Percentiles rank a stretch among this genome's conserved stretches.
phyloP scores from a whole-genome alignment of 164 flowering plant genomes.

The Annona cherimola region DNA sequence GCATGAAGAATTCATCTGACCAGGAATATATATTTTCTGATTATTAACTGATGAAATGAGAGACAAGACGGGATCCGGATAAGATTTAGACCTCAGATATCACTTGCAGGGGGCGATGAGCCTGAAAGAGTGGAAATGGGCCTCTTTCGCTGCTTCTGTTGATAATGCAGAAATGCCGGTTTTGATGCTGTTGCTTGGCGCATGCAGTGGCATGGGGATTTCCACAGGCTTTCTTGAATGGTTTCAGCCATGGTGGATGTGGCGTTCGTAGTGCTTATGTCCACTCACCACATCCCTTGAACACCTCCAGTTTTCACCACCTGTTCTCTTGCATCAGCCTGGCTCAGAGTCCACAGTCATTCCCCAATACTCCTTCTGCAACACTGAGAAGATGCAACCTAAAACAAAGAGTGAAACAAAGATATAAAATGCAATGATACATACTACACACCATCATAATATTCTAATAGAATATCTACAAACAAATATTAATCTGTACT shows the following conservation, averaged over 20 bases:
- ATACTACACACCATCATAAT: neutral
- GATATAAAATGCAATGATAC: neutral
- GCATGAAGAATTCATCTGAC: neutral
- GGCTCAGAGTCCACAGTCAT: conserved; percentile 86
- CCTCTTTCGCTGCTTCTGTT: conserved; percentile 19
- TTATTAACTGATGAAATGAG: neutral
- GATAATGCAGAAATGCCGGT: conserved; percentile 13
- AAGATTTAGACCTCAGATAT: conserved; percentile 44
- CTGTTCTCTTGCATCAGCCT: conserved; percentile 88
- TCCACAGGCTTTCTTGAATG: conserved; percentile 99
- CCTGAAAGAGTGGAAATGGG: conserved; percentile 26
- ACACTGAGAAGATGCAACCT: conserved; percentile 26
- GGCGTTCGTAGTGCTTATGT: conserved; percentile 94
- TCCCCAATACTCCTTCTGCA: conserved; percentile 81
- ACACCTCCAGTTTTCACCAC: conserved; percentile 97
- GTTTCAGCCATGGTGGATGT: conserved; percentile 88
- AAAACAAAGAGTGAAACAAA: neutral
- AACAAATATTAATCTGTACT: neutral
- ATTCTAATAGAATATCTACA: too few species aligned
- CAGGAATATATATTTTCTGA: too few species aligned
- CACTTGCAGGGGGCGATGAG: conserved; percentile 38
- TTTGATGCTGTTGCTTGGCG: conserved; percentile 16
- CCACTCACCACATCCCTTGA: conserved; percentile 74
- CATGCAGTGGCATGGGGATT: conserved; percentile 39
- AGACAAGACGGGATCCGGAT: neutral